Conservation (phyloP, 2,329 filamentous ascomycete species). For the Aspergillus thermomutatus region DNA sequence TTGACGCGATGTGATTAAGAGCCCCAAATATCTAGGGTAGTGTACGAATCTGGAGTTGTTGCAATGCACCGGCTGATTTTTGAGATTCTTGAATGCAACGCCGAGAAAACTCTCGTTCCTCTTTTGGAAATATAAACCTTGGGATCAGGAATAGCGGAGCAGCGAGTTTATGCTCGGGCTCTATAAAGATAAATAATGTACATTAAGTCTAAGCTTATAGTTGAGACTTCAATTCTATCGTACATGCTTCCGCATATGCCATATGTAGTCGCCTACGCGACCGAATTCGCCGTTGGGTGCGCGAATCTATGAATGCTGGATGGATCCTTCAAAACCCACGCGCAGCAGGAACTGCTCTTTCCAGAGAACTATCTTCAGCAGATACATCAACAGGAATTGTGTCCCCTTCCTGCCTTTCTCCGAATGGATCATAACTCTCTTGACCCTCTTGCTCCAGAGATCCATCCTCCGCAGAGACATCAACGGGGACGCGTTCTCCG, state of each 20-base stretch:
- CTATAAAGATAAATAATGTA: not conserved
- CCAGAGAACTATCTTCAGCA: not conserved
- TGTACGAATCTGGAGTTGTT: too few relatives aligned
- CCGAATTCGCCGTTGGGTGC: not conserved
- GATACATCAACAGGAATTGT: not conserved
- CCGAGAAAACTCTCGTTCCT: not conserved
- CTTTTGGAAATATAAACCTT: not conserved
- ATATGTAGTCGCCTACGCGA: not conserved
- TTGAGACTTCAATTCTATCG: not conserved
- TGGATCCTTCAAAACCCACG: not conserved
- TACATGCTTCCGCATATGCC: not conserved
- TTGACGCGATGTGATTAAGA: not conserved
- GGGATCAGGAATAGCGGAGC: not conserved
- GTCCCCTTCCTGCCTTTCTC: not conserved
- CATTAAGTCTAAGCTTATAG: not conserved
- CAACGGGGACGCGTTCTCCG: conserved; percentile 8
- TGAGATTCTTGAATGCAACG: not conserved
- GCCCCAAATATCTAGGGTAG: too few relatives aligned
- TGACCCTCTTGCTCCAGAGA: conserved; percentile 1
- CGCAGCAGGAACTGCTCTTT: not conserved
- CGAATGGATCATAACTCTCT: not conserved
- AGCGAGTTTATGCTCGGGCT: not conserved
- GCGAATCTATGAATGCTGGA: not conserved
- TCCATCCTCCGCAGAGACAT: conserved; percentile 17
- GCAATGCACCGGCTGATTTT: not conserved